Percentiles rank a stretch among this genome's conserved stretches.
These are phyloP conservation scores for Pseudocercospora musae DNA, from an alignment of 2,329 filamentous ascomycete genomes.

Conservation along the genomic window DNA sequence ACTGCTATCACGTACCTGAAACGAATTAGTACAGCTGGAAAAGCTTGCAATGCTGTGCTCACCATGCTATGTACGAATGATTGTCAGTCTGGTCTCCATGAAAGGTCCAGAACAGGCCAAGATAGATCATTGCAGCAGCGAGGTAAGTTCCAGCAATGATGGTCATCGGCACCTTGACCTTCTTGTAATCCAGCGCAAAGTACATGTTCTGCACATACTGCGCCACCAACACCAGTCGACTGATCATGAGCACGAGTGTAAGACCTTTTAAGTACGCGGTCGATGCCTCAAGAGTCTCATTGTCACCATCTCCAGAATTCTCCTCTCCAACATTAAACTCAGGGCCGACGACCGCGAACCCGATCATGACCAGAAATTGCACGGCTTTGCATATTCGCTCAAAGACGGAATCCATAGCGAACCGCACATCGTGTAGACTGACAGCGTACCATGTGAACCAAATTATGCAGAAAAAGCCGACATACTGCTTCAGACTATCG, in stretches of 20 bases:
- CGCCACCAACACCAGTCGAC: slow-evolving; percentile 34
- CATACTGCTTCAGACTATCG: slow-evolving; percentile 42
- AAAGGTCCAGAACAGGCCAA: slow-evolving; percentile 28
- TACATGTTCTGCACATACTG: slow-evolving; percentile 40
- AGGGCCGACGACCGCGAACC: slow-evolving; percentile 59
- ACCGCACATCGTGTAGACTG: slow-evolving; percentile 63
- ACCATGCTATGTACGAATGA: slow-evolving; percentile 52
- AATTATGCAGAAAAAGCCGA: slow-evolving; percentile 53
- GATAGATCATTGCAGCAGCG: slow-evolving; percentile 36
- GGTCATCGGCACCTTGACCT: slow-evolving; percentile 32
- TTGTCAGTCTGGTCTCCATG: slow-evolving; percentile 17
- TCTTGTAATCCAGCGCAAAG: slow-evolving; percentile 34
- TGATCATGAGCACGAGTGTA: slow-evolving; percentile 39
- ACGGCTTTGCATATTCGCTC: slow-evolving; percentile 57
- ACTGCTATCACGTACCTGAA: slow-evolving; percentile 43
- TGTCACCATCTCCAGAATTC: slow-evolving; percentile 29
- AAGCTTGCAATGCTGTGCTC: background rate
- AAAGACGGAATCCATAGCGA: slow-evolving; percentile 62
- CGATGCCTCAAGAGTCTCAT: slow-evolving; percentile 38
- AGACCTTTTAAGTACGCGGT: slow-evolving; percentile 39
- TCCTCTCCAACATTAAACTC: slow-evolving; percentile 39
- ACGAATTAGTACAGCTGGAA: background rate
- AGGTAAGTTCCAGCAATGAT: slow-evolving; percentile 36
- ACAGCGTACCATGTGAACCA: slow-evolving; percentile 69
- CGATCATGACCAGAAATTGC: slow-evolving; percentile 63